These are phyloP conservation scores for Leccinum boreale DNA, from an alignment of 768 basidiomycete genomes.

Conservation along the genomic window DNA sequence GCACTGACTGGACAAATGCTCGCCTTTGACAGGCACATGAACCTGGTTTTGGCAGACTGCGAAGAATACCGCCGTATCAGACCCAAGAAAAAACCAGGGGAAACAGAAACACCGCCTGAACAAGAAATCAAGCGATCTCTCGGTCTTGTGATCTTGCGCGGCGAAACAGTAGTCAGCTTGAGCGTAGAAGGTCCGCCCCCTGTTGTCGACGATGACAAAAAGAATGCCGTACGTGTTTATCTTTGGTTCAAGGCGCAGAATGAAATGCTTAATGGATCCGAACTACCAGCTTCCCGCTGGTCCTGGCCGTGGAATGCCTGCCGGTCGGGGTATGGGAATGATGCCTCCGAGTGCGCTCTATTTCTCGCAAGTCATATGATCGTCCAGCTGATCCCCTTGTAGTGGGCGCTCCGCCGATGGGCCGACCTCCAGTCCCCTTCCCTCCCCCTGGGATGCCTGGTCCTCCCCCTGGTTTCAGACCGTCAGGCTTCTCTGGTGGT, in stretches of 20 bases:
- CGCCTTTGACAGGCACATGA: slow-evolving; percentile 99
- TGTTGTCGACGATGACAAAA: slow-evolving; percentile 84
- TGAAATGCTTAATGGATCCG: slow-evolving; percentile 17
- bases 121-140: slow-evolving; percentile 96
- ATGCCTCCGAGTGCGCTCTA: slow-evolving; percentile 71
- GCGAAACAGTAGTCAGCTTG: slow-evolving; percentile 94
- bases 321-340: slow-evolving; percentile 96
- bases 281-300: slow-evolving; percentile 69
- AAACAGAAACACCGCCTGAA: slow-evolving; percentile 64
- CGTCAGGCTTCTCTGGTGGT: slow-evolving; percentile 79
- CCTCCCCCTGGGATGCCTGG: slow-evolving; percentile 78
- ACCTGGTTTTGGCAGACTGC: slow-evolving; percentile 95
- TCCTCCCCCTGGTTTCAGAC: slow-evolving; percentile 81
- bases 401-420: slow-evolving; percentile 62
- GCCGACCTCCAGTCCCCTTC: slow-evolving; percentile 64
- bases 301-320: slow-evolving; percentile 93
- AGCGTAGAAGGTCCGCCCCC: slow-evolving; percentile 96
- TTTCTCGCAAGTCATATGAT: slow-evolving; percentile 16
- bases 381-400: slow-evolving; percentile 8
- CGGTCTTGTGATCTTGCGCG: slow-evolving; percentile 94
- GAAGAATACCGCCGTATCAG: slow-evolving; percentile 94
- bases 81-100: slow-evolving; percentile 87
- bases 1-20: slow-evolving; percentile 97
- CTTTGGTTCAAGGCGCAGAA: slow-evolving; percentile 1
- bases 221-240: slow-evolving; percentile 59